These are phyloP conservation scores for Fomitopsis pinicola DNA, from an alignment of 1,284 basidiomycete genomes.

Conservation along the genomic window DNA sequence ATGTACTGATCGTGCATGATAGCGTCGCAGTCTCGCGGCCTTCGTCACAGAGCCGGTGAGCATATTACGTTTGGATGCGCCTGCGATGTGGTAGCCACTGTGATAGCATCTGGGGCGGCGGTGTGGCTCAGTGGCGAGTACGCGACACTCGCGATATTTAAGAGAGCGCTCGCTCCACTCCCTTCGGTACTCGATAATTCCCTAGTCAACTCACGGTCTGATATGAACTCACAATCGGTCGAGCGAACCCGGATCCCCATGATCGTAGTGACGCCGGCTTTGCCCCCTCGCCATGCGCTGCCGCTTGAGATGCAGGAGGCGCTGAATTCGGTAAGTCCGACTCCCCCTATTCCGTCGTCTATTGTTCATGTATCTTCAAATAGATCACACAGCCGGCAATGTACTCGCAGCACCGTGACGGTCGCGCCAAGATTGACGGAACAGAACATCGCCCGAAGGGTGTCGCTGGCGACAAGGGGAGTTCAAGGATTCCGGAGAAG, in stretches of 20 bases:
- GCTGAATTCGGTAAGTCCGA: neutral
- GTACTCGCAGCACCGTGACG: neutral
- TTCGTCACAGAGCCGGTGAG: neutral
- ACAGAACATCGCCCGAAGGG: neutral
- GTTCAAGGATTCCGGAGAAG: neutral
- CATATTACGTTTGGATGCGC: neutral
- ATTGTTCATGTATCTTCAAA: neutral
- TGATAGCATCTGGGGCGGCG: neutral
- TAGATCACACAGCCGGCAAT: neutral
- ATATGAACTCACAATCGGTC: neutral
- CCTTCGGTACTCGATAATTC: neutral
- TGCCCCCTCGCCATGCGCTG: slow-evolving; percentile 13
- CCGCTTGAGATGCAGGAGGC: slow-evolving; percentile 11
- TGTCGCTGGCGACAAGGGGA: slow-evolving; percentile 1
- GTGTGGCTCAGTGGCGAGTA: neutral
- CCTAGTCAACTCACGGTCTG: neutral
- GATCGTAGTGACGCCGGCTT: slow-evolving; percentile 14
- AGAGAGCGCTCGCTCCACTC: neutral
- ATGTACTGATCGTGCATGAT: neutral
- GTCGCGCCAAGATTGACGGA: neutral
- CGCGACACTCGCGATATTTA: neutral
- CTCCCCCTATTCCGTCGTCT: neutral
- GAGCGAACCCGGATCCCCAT: slow-evolving; percentile 6
- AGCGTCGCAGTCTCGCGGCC: neutral
- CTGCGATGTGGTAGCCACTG: neutral